Base-by-base conservation (phyloP, 2,329 filamentous ascomycete species). In the Blastomyces silverae region DNA sequence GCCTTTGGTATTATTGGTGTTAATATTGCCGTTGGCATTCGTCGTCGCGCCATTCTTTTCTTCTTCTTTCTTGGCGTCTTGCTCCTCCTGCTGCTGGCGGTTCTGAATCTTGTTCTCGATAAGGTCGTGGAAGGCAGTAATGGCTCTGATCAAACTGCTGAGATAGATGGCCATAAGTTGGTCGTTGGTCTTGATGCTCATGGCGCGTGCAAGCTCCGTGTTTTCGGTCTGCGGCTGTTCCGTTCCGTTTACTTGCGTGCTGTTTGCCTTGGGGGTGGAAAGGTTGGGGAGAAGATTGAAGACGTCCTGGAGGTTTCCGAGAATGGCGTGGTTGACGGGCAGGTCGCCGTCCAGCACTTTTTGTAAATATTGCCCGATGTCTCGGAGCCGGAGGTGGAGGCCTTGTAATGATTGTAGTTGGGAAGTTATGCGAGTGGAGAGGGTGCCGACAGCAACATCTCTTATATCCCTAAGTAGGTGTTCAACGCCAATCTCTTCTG, bases 41-140 rank as follows among this genome's bases (percentile, higher is more conserved):
- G 20, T 15, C 8, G 50, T 71, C 63, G 62, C 72, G 65, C 75
- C 69, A 61, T 76, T 74, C 69, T 85, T 83, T 44, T 76, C 78
- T 56, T 84, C 86, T 66, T 87, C 91, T 80, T 91, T 91, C 73
- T 89, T 86, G 57, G 82, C 85, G 71, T 97, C 93, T 80, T 93
- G 93, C 74, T 99, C 94, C 75, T 97, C 94, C 74, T 95, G 90
- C 77, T 95, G 91, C 79, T 97, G 92, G 77, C 93, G 86, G 80
- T 99, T 99, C 82, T 97, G 93, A 71, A 97, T 97, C 85, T 99
- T 99, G 83, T 99, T 99, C 82, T 99, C 94, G 70, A 99, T 99
- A 70, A 99, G 81, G 76, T 99, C 94, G 78, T 99, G 94, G 88
- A 97, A 99, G 8, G 94, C 94, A 15, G 94, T 97, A 74, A 99